Base-by-base conservation (phyloP, 139 green algal genomes). In the Diplosphaera chodatii region DNA sequence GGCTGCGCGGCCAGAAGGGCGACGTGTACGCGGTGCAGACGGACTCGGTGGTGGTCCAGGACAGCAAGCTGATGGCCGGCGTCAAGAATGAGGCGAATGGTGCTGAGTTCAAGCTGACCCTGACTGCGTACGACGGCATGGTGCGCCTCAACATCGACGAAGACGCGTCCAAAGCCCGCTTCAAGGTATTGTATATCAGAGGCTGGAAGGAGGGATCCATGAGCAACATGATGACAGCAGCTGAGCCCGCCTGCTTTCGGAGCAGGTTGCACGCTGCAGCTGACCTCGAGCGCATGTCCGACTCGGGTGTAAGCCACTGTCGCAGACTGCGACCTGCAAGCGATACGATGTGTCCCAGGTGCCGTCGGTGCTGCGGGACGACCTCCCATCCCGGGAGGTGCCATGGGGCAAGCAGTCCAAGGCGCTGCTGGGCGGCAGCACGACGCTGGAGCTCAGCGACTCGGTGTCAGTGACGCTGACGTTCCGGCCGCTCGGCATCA, bases 141-240 rank as follows among this genome's bases (percentile, higher is more conserved):
- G 28, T 96, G 2, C 83, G 94, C 13, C 48, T 98, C 21, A 76
- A 88, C 13, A 78, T 98, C 4, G 81, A 91, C 64, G 93, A 97
- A 75, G 71, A 72, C 0, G 59, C 81, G 0, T 63, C 31, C 23
- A 74, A 73, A 23, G 65, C 56, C 1, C 68, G 75, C 3, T 82
- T 78, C 32, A 10, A 59, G 48, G 48, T 63, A 48, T 48, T 40
- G 33, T 33, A 70, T 28, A 34, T 5, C 37, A n/a, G n/a, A n/a
- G n/a, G n/a, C n/a, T n/a, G n/a, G n/a, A n/a, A n/a, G n/a, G n/a
- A n/a, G n/a, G n/a, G n/a, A n/a, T n/a, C n/a, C n/a, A n/a, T n/a
- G n/a, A n/a, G n/a, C n/a, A n/a, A n/a, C n/a, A n/a, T n/a, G n/a
- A n/a, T n/a, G n/a, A n/a, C n/a, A n/a, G n/a, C n/a, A n/a, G n/a